Base-by-base conservation (phyloP, 495 filamentous ascomycete species). In the Beverwykella pulmonaria region DNA sequence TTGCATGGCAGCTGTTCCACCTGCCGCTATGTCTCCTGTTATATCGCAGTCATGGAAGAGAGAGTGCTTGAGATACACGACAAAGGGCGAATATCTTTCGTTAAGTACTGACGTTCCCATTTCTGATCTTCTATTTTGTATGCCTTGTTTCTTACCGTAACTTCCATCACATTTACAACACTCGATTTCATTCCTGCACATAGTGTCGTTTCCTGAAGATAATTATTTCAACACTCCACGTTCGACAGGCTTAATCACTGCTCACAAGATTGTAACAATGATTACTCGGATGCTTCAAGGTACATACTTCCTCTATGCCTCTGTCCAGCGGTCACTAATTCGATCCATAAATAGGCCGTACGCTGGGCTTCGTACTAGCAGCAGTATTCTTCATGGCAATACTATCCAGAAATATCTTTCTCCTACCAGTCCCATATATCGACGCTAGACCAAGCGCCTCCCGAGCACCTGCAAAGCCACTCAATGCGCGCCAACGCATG, bases 401-500 rank as follows among this genome's bases (percentile, higher is more conserved):
- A 44, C 17, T 44, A 44, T 44, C 17, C 2, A 9, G 39, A 44
- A 44, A 44, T n/a, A 44, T 14, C 17, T 44, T 14, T n/a, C 39
- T 44, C 39, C 39, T 44, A 2, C 39, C 39, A n/a, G 39, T 44
- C 8, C 39, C 39, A 44, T 44, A 44, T 14, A 44, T 44, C 17
- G 39, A 44, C 8, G 6, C 17, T 7, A 44, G 17, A 3, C 2
- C 39, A n/a, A 14, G 39, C 2, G 39, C 17, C 39, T 44, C 39
- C 15, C 39, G 39, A 44, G 15, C 39, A 10, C 8, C 39, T 15
- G 5, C 8, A 2, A 44, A 44, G 15, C 39, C 17, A 4, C 39
- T 44, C 17, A 44, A 44, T 44, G 39, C 39, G 8, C 48, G 41
- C 47, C 36, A 59, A 26, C 36, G 56, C 9, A 47, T 59, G 22